Evolutionary conservation across 129 eudicot genomes (phyloP).

Genomic region (Gnaphalium uliginosum): DNA sequence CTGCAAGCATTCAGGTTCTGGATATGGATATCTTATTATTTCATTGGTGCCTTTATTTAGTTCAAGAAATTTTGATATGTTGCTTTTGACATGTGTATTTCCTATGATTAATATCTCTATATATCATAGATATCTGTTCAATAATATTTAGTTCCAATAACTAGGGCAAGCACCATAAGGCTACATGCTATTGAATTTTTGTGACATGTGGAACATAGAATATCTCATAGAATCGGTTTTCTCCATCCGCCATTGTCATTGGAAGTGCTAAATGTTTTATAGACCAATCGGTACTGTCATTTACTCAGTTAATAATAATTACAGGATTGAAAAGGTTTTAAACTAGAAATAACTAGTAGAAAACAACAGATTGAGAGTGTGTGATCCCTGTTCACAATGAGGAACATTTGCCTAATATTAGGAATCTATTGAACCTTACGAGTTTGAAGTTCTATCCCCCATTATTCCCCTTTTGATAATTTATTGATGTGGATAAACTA

Average conservation of each 20-base stretch:
- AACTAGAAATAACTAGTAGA: not conserved
- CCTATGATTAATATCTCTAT: too few species aligned
- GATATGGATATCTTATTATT: not conserved
- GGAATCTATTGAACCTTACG: not conserved
- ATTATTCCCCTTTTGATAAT: not conserved
- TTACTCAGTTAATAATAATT: not conserved
- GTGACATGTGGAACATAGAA: not conserved
- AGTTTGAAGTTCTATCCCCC: not conserved
- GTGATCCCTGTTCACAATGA: not conserved
- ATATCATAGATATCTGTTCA: not conserved
- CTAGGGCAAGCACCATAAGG: not conserved
- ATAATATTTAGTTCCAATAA: not conserved
- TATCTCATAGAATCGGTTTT: not conserved
- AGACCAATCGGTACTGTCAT: not conserved
- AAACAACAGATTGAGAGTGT: not conserved
- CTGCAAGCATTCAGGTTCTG: slow-evolving; percentile 84
- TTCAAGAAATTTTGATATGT: not conserved
- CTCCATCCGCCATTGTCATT: not conserved
- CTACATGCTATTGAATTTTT: not conserved
- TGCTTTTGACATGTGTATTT: not conserved
- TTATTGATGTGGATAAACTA: not conserved
- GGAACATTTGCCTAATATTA: not conserved
- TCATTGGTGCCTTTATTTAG: not conserved
- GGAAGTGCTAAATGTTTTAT: not conserved
- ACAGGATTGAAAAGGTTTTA: not conserved